Base-by-base conservation (phyloP, 352 stramenopile genomes). In the Phytophthora aleatoria region DNA sequence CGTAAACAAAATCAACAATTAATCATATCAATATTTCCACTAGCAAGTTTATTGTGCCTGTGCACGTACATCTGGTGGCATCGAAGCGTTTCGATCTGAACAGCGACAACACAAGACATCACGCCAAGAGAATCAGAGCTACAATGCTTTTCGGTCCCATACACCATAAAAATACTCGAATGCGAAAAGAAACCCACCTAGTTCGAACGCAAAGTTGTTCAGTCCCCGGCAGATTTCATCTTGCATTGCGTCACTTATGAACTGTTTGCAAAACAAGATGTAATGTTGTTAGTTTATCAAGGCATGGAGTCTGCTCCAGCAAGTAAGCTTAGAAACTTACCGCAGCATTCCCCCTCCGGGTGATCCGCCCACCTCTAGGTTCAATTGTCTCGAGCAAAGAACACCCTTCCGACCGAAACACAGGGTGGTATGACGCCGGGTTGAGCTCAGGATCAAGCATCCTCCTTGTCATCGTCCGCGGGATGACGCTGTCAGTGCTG, bases 371-470 rank as follows among this genome's bases (percentile, higher is more conserved):
- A 65, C 43, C 55, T 57, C 58, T 43, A 49, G 74, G 70, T 39
- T 85, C 69, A 49, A 86, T 85, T 2, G 72, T 75, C 54, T 90
- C 80, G 24, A 88, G 61, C 27, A 84, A 67, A 11, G 84, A 76
- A 13, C 45, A 63, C 13, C 63, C 72, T 16, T 76, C 68, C 6
- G 72, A 61, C 20, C 73, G 49, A 58, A 72, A 67, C 52, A 89
- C 57, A 45, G 56, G 62, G 31, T 81, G 76, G 45, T 87, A 85
- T 13, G 76, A 75, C 4, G 73, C 71, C 12, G 71, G 69, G 26
- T 61, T 54, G 28, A 43, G 65, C 28, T 52, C 30, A 30, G 45
- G 30, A 35, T 62, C 42, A 57, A 84, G 13, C 54, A 84, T 55
- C n/a, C 49, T 64, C 8, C 55, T 57, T 8, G 44, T 69, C 50